phyloP scores from a whole-genome alignment of 306 rosid genomes.

The Sechiopsis laciniata region DNA sequence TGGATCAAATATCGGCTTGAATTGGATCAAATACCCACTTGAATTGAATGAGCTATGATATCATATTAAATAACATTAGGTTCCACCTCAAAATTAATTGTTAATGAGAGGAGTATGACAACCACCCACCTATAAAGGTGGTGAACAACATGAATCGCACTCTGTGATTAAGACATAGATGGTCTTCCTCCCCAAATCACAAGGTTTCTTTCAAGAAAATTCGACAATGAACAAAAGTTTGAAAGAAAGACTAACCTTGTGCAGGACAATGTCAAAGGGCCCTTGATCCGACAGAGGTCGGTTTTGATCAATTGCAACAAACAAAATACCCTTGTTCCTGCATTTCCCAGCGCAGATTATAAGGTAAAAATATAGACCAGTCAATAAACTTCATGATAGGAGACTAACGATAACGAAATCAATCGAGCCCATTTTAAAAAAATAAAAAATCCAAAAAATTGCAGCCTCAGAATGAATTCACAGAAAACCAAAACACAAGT shows the following conservation, averaged over 20 bases:
- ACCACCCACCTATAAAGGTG: too few relatives aligned
- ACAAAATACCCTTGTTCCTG: conserved; percentile 77
- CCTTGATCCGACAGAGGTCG: conserved; percentile 78
- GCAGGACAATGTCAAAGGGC: conserved; percentile 80
- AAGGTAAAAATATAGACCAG: conserved; percentile 9
- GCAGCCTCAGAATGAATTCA: too few relatives aligned
- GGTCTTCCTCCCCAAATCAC: not conserved
- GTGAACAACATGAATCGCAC: not conserved
- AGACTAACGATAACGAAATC: too few relatives aligned
- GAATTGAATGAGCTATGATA: too few relatives aligned
- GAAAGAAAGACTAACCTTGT: conserved; percentile 43
- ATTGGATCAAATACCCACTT: too few relatives aligned
- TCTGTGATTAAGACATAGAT: not conserved
- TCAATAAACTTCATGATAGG: not conserved
- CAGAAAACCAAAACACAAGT: too few relatives aligned
- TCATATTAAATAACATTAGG: too few relatives aligned
- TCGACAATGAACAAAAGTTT: not conserved
- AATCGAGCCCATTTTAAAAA: too few relatives aligned
- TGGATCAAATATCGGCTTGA: too few relatives aligned
- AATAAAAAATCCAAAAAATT: too few relatives aligned
- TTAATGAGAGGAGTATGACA: too few relatives aligned
- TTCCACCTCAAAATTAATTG: too few relatives aligned
- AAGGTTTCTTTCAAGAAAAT: conserved; percentile 6
- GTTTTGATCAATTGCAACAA: conserved; percentile 73
- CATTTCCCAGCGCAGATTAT: conserved; percentile 20